Conservation (phyloP, 1,284 basidiomycete species). For the Fomes fomentarius region DNA sequence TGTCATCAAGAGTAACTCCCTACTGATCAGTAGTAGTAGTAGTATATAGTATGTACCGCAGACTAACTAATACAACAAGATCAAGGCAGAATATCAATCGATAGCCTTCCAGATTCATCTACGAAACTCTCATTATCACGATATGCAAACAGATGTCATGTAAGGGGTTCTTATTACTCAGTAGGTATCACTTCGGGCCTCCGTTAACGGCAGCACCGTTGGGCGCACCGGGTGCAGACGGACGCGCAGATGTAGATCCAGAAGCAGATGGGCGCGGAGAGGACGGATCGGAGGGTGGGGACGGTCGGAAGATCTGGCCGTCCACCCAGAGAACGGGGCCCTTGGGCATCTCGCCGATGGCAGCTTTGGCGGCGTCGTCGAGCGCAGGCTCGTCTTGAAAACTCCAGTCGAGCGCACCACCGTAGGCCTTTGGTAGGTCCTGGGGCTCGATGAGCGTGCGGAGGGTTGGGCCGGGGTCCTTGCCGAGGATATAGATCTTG, state of each 20-base stretch:
- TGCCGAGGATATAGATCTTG: slow-evolving; percentile 72
- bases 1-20: not conserved
- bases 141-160: no score
- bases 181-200: no score
- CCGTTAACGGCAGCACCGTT: no score
- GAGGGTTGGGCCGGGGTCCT: slow-evolving; percentile 54
- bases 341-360: slow-evolving; percentile 50
- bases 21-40: no score
- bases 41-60: slow-evolving; percentile 8
- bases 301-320: slow-evolving; percentile 37
- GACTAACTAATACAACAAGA: slow-evolving; percentile 17
- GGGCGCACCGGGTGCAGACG: no score
- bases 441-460: slow-evolving; percentile 53
- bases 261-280: not conserved
- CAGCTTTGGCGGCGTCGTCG: slow-evolving; percentile 50
- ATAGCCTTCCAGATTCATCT: no score
- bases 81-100: no score
- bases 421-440: slow-evolving; percentile 68
- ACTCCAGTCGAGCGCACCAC: slow-evolving; percentile 69
- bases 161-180: no score
- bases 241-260: no score
- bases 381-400: slow-evolving; percentile 64
- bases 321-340: slow-evolving; percentile 55
- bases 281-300: not conserved
- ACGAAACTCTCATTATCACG: no score